A percentile compares a stretch with the other conserved stretches of the same genome.
Conservation (phyloP, 345 rosid species). For the Hypericum perforatum region DNA sequence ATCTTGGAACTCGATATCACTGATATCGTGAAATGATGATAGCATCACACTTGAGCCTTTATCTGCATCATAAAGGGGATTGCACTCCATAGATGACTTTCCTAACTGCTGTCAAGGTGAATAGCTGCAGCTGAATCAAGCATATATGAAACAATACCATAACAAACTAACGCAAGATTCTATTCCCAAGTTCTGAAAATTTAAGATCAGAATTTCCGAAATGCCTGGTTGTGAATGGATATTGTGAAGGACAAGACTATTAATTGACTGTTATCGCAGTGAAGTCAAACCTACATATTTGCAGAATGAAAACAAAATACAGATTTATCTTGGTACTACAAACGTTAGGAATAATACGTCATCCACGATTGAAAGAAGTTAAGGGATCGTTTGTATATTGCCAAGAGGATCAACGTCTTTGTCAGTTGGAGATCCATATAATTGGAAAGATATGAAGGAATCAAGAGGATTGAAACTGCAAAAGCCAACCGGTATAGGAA, state of each 20-base stretch:
- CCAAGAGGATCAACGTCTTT: conserved; percentile 73
- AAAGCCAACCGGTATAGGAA: conserved; percentile 10
- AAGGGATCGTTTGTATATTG: conserved; percentile 36
- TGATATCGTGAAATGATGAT: conserved; percentile 84
- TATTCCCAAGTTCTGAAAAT: too few species aligned
- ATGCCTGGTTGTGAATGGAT: not conserved
- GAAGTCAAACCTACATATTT: conserved; percentile 71
- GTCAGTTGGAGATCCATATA: conserved; percentile 75
- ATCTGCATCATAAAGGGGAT: conserved; percentile 76
- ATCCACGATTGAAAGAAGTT: conserved; percentile 5
- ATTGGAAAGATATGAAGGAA: conserved; percentile 85
- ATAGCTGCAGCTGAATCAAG: too few species aligned
- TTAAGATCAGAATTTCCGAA: too few species aligned
- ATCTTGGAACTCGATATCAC: conserved; percentile 94
- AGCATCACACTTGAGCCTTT: conserved; percentile 74
- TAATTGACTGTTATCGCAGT: too few species aligned
- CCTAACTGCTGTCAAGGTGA: conserved; percentile 78
- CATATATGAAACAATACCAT: too few species aligned
- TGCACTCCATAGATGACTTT: conserved; percentile 59
- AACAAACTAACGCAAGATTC: too few species aligned
- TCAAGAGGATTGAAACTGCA: conserved; percentile 77
- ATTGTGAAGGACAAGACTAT: not conserved
- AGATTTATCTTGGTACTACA: not conserved
- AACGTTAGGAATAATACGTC: too few species aligned
- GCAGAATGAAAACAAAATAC: conserved; percentile 53